Percentiles rank a stretch among this genome's conserved stretches.
Conservation (phyloP, 2,329 filamentous ascomycete genomes). For the Talaromyces albobiverticillius region DNA sequence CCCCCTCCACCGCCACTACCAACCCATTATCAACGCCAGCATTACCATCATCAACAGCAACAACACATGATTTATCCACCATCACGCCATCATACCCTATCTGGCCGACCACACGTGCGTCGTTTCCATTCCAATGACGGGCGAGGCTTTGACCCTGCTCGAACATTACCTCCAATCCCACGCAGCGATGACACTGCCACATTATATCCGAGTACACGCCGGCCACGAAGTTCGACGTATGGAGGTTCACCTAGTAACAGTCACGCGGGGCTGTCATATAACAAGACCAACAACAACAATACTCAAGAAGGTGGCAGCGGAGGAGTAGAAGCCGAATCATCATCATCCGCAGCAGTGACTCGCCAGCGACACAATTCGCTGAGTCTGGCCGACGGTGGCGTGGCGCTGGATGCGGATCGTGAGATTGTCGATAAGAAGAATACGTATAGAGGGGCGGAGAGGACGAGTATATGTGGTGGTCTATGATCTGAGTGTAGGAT, state of each 20-base stretch:
- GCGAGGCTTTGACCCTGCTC: slow-evolving; percentile 20
- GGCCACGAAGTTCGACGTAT: slow-evolving; percentile 32
- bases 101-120: slow-evolving; percentile 1
- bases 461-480: slow-evolving; percentile 24
- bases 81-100: not conserved
- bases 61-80: slow-evolving; percentile 5
- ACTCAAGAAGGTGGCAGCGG: not conserved
- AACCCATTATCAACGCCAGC: not conserved
- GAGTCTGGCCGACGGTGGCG: slow-evolving; percentile 20
- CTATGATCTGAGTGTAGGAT: not conserved
- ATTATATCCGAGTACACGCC: slow-evolving; percentile 33
- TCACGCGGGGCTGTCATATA: not conserved
- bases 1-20: not conserved
- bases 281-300: not conserved
- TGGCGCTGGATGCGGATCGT: slow-evolving; percentile 12
- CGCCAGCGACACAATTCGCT: slow-evolving; percentile 21
- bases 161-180: slow-evolving; percentile 20
- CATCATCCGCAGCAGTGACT: not conserved
- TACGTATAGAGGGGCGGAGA: slow-evolving; percentile 30
- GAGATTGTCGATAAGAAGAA: slow-evolving; percentile 20
- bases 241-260: slow-evolving; percentile 15
- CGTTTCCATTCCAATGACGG: slow-evolving; percentile 17
- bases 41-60: slow-evolving; percentile 3
- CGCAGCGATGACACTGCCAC: slow-evolving; percentile 32
- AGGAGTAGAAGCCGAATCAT: not conserved